phyloP scores from a whole-genome alignment of 2,329 filamentous ascomycete genomes.

The Conoideocrella luteorostrata region DNA sequence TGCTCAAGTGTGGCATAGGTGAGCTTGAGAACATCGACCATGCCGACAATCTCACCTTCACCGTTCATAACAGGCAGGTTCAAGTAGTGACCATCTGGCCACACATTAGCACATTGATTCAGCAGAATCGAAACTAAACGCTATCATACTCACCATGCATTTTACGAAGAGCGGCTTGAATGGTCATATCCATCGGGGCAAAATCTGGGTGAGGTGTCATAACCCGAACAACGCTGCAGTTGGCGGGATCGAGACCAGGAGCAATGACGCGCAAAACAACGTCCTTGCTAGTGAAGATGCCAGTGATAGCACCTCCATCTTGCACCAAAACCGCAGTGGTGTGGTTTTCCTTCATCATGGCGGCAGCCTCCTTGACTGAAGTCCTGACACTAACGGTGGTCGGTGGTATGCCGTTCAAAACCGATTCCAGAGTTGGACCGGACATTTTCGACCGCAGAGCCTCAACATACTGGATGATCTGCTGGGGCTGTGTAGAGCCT shows the following conservation, averaged over 20 bases:
- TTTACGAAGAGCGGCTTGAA: slow-evolving; percentile 94
- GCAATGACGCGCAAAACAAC: slow-evolving; percentile 97
- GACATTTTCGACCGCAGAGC: slow-evolving; percentile 95
- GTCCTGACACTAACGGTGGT: slow-evolving; percentile 94
- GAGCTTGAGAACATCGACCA: slow-evolving; percentile 97
- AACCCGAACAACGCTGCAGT: slow-evolving; percentile 94
- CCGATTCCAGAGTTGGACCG: slow-evolving; percentile 89
- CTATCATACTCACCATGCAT: slow-evolving; percentile 87
- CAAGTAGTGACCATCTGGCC: slow-evolving; percentile 87
- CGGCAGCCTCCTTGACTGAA: slow-evolving; percentile 90
- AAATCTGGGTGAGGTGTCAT: slow-evolving; percentile 99
- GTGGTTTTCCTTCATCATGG: slow-evolving; percentile 97
- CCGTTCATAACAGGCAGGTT: slow-evolving; percentile 99
- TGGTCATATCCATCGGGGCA: slow-evolving; percentile 97
- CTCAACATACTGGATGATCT: slow-evolving; percentile 98
- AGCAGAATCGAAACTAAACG: not conserved
- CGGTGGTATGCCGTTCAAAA: slow-evolving; percentile 84
- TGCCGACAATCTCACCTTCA: slow-evolving; percentile 92
- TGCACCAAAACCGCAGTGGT: slow-evolving; percentile 94
- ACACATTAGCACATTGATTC: slow-evolving; percentile 9
- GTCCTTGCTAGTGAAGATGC: slow-evolving; percentile 99
- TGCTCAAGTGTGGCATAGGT: slow-evolving; percentile 97
- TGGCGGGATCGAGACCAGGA: slow-evolving; percentile 85
- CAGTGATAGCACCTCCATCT: slow-evolving; percentile 94
- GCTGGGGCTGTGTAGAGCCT: slow-evolving; percentile 90